Base-by-base conservation (phyloP, 1,284 basidiomycete genomes). In the Leccinum griseonigrum region DNA sequence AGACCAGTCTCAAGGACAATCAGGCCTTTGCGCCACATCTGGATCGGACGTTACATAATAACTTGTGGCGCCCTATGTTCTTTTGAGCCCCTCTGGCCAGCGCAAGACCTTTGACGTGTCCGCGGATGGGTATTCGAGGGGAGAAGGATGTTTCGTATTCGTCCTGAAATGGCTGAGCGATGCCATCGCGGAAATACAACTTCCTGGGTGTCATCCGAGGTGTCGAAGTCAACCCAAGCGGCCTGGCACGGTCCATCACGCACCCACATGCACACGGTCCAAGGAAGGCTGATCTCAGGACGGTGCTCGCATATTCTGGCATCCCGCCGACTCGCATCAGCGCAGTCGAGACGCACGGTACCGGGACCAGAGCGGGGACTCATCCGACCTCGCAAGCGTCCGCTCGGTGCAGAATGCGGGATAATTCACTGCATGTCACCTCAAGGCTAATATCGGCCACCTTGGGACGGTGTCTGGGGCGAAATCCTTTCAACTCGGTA, bases 401-500 rank as follows among this genome's bases (percentile, higher is more conserved):
- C 81, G 87, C 28, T 74, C 69, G n/a, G 81, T 86, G 31, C 38
- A 79, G 84, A 31, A 65, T 71, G 1, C 51, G 69, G 34, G 70
- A 74, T 55, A 84, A 86, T 61, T 82, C 82, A 9, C 80, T 91
- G 22, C 82, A 88, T 64, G 73, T 91, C 36, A 87, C 85, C 9
- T 87, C 65, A 91, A 91, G 66, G 86, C 82, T 11, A 90, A 89
- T 68, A 83, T 90, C 34, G 89, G 89, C 0, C 89, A 91, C 68
- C 75, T 88, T 3, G 90, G 90, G 69, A 87, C 89, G 1, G 89
- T 89, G 8, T 90, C 87, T 22, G 90, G 89, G 1, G 83, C 66
- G 66, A 77, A 0, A 90, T 69, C 87, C 87, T 0, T 88, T 90
- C 67, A 74, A 78, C 8, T 77, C 76, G 22, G 22, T 10, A 51